Conservation (phyloP, 176 grass and related monocot genomes). For the Triticum monococcum region DNA sequence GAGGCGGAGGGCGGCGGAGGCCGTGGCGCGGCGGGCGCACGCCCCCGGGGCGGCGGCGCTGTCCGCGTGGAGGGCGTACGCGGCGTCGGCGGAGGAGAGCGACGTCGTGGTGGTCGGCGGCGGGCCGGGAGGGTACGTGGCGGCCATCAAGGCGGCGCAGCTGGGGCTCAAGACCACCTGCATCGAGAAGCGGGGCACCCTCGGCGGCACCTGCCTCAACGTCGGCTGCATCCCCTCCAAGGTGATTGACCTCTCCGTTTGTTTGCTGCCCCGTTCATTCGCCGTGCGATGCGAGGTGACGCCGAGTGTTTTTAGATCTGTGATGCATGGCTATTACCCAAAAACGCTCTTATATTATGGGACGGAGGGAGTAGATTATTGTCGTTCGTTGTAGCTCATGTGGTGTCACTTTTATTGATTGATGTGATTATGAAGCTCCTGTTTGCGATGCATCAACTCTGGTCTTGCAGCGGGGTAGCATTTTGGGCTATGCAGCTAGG, state of each 20-base stretch:
- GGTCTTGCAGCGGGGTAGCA: neutral
- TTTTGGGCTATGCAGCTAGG: neutral
- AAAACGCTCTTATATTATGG: no score
- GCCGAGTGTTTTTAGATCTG: neutral
- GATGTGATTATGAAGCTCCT: neutral
- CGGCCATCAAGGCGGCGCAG: slow-evolving; percentile 96
- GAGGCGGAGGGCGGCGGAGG: slow-evolving; percentile 50
- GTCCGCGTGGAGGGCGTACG: slow-evolving; percentile 51
- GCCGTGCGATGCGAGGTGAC: neutral
- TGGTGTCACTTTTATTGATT: neutral
- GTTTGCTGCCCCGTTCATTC: neutral
- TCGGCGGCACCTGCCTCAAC: slow-evolving; percentile 96
- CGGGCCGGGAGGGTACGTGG: slow-evolving; percentile 91
- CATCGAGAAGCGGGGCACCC: slow-evolving; percentile 87
- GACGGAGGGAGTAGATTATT: neutral
- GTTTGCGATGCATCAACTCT: neutral
- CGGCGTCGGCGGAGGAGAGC: slow-evolving; percentile 67
- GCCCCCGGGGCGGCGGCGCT: slow-evolving; percentile 7
- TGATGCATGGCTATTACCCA: neutral
- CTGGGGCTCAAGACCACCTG: slow-evolving; percentile 94
- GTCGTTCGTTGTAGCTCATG: neutral
- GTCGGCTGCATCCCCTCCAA: slow-evolving; percentile 98
- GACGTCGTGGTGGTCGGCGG: slow-evolving; percentile 95
- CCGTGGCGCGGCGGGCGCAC: slow-evolving; percentile 36
- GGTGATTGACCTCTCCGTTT: slow-evolving; percentile 33